Conservation (phyloP, 2,329 filamentous ascomycete species). For the Pseudogymnoascus sp. region DNA sequence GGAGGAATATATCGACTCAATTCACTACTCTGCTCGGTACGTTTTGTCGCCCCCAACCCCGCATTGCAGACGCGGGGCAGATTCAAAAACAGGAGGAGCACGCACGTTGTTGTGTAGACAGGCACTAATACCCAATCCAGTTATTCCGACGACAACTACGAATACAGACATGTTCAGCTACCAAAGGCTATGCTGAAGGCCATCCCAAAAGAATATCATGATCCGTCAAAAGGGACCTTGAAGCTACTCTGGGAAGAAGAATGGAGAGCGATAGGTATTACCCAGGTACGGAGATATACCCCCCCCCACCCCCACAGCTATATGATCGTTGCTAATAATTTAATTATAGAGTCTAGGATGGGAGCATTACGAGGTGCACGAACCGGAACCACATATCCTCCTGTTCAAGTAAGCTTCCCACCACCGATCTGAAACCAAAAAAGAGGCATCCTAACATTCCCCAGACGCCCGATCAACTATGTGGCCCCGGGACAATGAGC, state of each 20-base stretch:
- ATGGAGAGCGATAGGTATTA: slow-evolving; percentile 95
- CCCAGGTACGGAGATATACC: slow-evolving; percentile 57
- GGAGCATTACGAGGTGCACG: slow-evolving; percentile 99
- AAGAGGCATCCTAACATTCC: background rate
- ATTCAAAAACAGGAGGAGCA: background rate
- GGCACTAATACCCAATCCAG: slow-evolving; percentile 39
- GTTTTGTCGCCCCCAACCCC: slow-evolving; percentile 21
- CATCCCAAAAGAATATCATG: slow-evolving; percentile 92
- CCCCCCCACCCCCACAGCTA: background rate
- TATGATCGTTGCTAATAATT: slow-evolving; percentile 12
- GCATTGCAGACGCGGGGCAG: background rate
- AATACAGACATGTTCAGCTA: slow-evolving; percentile 96
- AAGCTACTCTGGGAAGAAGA: slow-evolving; percentile 98
- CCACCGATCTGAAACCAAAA: background rate
- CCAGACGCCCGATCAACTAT: background rate
- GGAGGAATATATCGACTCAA: slow-evolving; percentile 85
- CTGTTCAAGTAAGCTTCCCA: slow-evolving; percentile 72
- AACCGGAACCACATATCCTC: slow-evolving; percentile 95
- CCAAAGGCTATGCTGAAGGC: slow-evolving; percentile 97
- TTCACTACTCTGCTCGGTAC: slow-evolving; percentile 91
- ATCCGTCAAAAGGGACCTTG: slow-evolving; percentile 78
- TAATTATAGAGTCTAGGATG: slow-evolving; percentile 77
- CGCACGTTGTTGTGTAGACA: background rate
- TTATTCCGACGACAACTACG: slow-evolving; percentile 86
- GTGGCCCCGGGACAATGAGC: slow-evolving; percentile 1